phyloP scores from a whole-genome alignment of 352 stramenopile species.

The Stramenopiles sp. region DNA sequence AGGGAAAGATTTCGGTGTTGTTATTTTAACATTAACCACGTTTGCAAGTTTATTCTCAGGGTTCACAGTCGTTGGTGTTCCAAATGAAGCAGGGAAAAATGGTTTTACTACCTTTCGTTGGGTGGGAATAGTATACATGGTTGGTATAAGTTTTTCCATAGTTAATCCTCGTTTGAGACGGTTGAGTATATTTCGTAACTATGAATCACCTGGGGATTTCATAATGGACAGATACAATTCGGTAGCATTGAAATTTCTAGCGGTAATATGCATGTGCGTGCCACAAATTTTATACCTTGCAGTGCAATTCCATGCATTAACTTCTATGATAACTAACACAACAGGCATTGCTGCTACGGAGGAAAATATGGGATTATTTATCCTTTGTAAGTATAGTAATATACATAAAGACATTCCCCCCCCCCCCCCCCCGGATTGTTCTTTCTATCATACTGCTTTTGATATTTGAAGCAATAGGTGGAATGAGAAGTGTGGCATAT shows the following conservation, averaged over 20 bases:
- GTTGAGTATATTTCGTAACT: neutral
- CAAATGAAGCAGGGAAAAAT: conserved; percentile 1
- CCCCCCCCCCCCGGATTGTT: no score
- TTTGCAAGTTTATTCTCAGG: neutral
- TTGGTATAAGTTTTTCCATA: neutral
- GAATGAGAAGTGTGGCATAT: conserved; percentile 11
- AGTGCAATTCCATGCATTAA: conserved; percentile 9
- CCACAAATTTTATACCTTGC: conserved; percentile 9
- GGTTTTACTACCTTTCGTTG: conserved; percentile 3
- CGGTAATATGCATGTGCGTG: neutral
- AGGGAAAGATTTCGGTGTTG: neutral
- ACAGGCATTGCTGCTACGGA: no score
- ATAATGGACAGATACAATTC: conserved; percentile 6
- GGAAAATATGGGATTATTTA: no score
- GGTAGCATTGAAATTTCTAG: neutral
- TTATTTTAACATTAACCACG: neutral
- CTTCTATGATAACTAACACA: neutral
- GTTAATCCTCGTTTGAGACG: neutral
- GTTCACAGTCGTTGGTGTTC: conserved; percentile 10
- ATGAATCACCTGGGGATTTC: conserved; percentile 7
- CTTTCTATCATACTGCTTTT: conserved; percentile 4
- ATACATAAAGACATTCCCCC: no score
- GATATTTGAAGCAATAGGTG: conserved; percentile 9
- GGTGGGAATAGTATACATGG: neutral
- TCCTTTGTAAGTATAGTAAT: no score